phyloP scores from a whole-genome alignment of 176 grass and related monocot species.

The Hyparrhenia diplandra region DNA sequence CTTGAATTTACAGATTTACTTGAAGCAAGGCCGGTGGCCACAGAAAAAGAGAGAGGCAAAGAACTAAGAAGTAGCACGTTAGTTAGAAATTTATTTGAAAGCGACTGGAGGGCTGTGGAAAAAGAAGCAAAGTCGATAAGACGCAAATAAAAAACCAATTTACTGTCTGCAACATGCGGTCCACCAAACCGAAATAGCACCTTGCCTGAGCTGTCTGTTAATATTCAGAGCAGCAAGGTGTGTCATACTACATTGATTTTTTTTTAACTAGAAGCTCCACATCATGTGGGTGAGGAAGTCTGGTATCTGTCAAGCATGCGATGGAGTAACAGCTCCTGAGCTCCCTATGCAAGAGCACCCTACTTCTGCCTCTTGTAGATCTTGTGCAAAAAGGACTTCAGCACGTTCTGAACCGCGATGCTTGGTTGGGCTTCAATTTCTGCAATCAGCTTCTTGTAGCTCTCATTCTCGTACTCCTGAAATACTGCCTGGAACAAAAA shows the following conservation, averaged over 20 bases:
- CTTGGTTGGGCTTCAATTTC: constrained; percentile 71
- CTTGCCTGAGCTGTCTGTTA: constrained; percentile 22
- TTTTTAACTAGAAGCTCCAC: constrained; percentile 20
- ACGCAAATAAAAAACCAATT: constrained; percentile 23
- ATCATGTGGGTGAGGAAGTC: background rate
- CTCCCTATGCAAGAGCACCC: background rate
- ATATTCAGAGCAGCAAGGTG: constrained; percentile 24
- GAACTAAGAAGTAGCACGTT: background rate
- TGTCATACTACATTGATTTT: constrained; percentile 11
- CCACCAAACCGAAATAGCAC: constrained; percentile 35
- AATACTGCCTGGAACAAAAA: constrained; percentile 43
- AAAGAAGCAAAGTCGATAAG: background rate
- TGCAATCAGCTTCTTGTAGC: constrained; percentile 66
- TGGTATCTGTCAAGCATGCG: background rate
- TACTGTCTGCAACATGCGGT: constrained; percentile 27
- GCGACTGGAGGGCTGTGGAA: background rate
- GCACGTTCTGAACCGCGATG: constrained; percentile 62
- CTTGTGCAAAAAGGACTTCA: constrained; percentile 91
- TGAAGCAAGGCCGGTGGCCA: too few species aligned
- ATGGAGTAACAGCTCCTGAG: background rate
- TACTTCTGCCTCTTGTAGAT: constrained; percentile 97
- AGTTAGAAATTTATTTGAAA: background rate
- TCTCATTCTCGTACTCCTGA: constrained; percentile 58
- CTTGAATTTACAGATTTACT: too few species aligned
- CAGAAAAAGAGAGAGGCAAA: background rate